Conservation (phyloP, 345 rosid genomes). For the Durio zibethinus region DNA sequence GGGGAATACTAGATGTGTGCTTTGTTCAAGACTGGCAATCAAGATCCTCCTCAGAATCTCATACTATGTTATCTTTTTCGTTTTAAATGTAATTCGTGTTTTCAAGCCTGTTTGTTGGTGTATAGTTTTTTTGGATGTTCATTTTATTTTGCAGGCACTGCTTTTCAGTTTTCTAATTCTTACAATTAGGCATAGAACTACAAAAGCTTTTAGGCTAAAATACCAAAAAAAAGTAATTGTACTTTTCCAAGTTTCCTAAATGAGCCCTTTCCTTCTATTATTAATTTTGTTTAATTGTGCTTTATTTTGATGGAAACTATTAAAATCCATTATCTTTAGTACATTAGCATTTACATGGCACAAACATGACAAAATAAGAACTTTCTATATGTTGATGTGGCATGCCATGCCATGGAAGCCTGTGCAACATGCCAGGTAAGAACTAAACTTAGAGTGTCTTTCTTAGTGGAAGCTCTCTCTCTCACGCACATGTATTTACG, state of each 20-base stretch:
- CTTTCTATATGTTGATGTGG: neutral
- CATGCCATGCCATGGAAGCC: no score
- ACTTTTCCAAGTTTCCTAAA: neutral
- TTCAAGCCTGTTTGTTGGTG: neutral
- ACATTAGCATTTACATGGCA: neutral
- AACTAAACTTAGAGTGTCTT: neutral
- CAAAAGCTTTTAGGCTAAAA: neutral
- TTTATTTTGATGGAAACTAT: neutral
- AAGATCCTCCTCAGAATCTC: neutral
- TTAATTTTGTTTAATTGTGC: neutral
- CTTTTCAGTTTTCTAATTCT: neutral
- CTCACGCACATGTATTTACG: neutral
- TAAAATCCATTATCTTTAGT: neutral
- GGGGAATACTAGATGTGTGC: neutral
- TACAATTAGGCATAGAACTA: neutral
- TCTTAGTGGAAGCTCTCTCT: neutral
- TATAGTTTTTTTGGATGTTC: neutral
- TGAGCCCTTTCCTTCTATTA: neutral
- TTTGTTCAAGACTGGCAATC: neutral
- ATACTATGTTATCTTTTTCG: no score
- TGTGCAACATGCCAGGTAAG: no score
- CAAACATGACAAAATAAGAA: neutral
- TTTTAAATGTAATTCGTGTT: no score
- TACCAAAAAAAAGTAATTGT: neutral
- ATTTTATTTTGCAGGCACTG: neutral